Evolutionary conservation across 2,329 filamentous ascomycete species (phyloP).

Genomic region (Pyrenophora graminea): DNA sequence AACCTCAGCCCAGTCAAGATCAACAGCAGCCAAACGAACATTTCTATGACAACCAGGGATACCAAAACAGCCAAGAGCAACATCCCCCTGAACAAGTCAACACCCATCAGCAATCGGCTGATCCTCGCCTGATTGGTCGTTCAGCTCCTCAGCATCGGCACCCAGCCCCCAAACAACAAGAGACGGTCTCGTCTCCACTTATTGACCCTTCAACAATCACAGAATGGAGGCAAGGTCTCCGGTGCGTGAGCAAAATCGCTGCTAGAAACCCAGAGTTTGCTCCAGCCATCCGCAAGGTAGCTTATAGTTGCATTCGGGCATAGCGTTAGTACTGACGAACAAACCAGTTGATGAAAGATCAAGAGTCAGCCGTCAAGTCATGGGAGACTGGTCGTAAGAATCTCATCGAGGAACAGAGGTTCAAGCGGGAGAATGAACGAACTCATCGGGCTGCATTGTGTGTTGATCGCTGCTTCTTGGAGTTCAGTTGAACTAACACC

Average conservation of each 20-base stretch:
- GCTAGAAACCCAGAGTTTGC: constrained; percentile 51
- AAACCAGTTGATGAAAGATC: constrained; percentile 62
- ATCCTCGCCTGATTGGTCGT: constrained; percentile 31
- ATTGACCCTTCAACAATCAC: constrained; percentile 55
- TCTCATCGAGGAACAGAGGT: constrained; percentile 57
- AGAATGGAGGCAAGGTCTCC: constrained; percentile 53
- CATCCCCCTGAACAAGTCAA: constrained; percentile 5
- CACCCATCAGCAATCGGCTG: constrained; percentile 15
- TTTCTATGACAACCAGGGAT: constrained; percentile 6
- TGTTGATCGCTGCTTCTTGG: constrained; percentile 22
- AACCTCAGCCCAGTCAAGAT: constrained; percentile 16
- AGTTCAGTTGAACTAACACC: constrained; percentile 6
- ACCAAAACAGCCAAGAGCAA: constrained; percentile 5
- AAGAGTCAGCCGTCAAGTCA: constrained; percentile 65
- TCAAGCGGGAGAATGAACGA: constrained; percentile 57
- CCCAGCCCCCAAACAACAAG: constrained; percentile 19
- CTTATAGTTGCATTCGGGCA: neutral
- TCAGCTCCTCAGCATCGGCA: constrained; percentile 20
- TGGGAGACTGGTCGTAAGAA: constrained; percentile 62
- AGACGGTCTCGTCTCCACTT: constrained; percentile 23
- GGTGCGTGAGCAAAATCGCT: constrained; percentile 54
- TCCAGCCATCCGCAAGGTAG: constrained; percentile 47
- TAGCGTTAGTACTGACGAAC: constrained; percentile 7
- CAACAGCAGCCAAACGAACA: constrained; percentile 14
- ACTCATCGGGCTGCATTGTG: constrained; percentile 61